A percentile compares a stretch with the other conserved stretches of the same genome.
These are phyloP conservation scores for Magnolia kwangsiensis DNA, from an alignment of 164 flowering plant species.

Conservation along the genomic window DNA sequence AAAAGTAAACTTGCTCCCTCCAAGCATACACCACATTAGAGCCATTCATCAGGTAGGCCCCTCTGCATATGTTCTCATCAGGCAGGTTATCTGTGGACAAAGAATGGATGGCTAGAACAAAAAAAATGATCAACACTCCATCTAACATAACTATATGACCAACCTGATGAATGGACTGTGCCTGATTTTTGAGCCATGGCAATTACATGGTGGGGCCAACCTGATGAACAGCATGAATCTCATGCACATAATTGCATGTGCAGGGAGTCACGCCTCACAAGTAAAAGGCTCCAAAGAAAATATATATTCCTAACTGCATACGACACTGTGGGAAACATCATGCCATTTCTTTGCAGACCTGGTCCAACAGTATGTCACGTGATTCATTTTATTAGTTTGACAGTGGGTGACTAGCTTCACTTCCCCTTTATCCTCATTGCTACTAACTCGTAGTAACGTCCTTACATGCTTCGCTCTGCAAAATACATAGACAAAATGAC, in stretches of 20 bases:
- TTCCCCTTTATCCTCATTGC: too few species aligned
- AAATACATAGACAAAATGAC: too few species aligned
- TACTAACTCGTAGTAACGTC: too few species aligned
- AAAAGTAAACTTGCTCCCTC: too few species aligned
- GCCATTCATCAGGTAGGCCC: too few species aligned
- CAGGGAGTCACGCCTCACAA: background rate
- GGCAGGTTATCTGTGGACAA: constrained; percentile 43
- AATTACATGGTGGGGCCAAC: too few species aligned
- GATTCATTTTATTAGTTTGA: too few species aligned
- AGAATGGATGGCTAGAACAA: constrained; percentile 11
- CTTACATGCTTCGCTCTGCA: too few species aligned
- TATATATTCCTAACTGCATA: background rate
- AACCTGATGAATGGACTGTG: constrained; percentile 40
- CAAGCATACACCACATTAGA: too few species aligned
- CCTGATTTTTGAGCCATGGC: constrained; percentile 21
- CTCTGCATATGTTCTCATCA: constrained; percentile 49
- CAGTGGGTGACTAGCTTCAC: too few species aligned
- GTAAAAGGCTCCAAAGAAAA: background rate
- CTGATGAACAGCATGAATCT: too few species aligned
- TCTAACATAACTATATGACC: constrained; percentile 52
- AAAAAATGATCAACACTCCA: constrained; percentile 36
- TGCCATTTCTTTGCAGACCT: constrained; percentile 29
- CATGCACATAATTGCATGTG: too few species aligned
- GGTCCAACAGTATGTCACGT: constrained; percentile 44
- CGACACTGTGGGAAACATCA: background rate